A percentile compares a stretch with the other conserved stretches of the same genome.
Conservation (phyloP, 1,284 basidiomycete genomes). For the Papiliotrema terrestris region DNA sequence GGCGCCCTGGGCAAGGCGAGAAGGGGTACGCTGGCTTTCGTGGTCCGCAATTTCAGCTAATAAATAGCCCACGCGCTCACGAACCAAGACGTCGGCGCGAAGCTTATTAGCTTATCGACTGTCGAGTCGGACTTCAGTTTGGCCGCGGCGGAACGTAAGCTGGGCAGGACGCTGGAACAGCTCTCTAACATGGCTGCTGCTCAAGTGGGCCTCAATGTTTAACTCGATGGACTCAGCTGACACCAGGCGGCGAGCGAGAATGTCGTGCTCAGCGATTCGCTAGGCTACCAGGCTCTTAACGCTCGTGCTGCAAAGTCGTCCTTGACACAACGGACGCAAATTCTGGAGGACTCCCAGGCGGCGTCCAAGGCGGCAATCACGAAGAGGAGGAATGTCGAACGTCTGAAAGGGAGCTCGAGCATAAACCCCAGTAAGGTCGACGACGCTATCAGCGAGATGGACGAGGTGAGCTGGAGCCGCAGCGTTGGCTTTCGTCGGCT, state of each 20-base stretch:
- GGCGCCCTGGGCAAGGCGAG: slow-evolving; percentile 76
- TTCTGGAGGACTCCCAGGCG: slow-evolving; percentile 85
- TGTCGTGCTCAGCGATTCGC: slow-evolving; percentile 82
- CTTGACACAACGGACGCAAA: slow-evolving; percentile 73
- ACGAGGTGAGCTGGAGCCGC: slow-evolving; percentile 62
- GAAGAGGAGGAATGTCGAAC: slow-evolving; percentile 83
- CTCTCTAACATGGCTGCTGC: slow-evolving; percentile 78
- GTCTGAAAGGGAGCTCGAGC: slow-evolving; percentile 79
- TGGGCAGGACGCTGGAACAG: slow-evolving; percentile 80
- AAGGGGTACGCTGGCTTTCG: slow-evolving; percentile 57
- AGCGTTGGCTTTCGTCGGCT: slow-evolving; percentile 1
- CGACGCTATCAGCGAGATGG: slow-evolving; percentile 87
- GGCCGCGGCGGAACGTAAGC: slow-evolving; percentile 71
- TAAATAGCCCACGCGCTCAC: slow-evolving; percentile 65
- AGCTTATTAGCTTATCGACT: slow-evolving; percentile 78
- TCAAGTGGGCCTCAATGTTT: slow-evolving; percentile 50
- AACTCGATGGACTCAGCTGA: neutral
- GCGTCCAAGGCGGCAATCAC: slow-evolving; percentile 88
- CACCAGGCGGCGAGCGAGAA: slow-evolving; percentile 74
- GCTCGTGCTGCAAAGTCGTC: slow-evolving; percentile 90
- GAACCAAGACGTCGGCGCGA: slow-evolving; percentile 82
- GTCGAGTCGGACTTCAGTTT: slow-evolving; percentile 79
- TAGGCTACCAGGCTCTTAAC: slow-evolving; percentile 90
- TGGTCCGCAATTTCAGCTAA: neutral
- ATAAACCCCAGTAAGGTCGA: slow-evolving; percentile 83